Conservation (phyloP, 2,329 filamentous ascomycete genomes). For the Fusarium keratoplasticum region DNA sequence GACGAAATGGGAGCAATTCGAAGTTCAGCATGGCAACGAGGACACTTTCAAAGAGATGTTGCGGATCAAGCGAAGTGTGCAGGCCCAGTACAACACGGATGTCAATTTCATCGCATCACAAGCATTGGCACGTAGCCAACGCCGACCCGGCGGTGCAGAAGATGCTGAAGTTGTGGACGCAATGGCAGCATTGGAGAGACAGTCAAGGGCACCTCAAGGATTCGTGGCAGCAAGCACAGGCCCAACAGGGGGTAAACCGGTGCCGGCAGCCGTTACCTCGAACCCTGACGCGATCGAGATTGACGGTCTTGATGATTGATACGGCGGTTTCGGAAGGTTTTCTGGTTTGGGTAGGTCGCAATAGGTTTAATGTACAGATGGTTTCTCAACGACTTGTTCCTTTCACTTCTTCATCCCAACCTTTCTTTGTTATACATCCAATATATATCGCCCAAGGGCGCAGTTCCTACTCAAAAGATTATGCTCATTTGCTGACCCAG, state of each 20-base stretch:
- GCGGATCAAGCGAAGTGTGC: slow-evolving; percentile 95
- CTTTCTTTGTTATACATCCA: slow-evolving; percentile 21
- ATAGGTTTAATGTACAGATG: slow-evolving; percentile 35
- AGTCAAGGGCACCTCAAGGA: slow-evolving; percentile 87
- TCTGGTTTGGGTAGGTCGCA: slow-evolving; percentile 29
- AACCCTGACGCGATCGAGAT: slow-evolving; percentile 91
- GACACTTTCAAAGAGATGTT: slow-evolving; percentile 99
- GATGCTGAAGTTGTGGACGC: slow-evolving; percentile 75
- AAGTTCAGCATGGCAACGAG: slow-evolving; percentile 98
- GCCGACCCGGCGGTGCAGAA: slow-evolving; percentile 58
- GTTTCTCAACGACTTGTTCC: slow-evolving; percentile 29
- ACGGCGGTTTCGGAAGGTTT: slow-evolving; percentile 11
- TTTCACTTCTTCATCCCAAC: slow-evolving; percentile 9
- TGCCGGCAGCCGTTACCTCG: slow-evolving; percentile 59
- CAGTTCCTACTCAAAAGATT: not conserved
- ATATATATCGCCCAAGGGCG: not conserved
- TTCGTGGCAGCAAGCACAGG: slow-evolving; percentile 90
- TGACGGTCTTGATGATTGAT: slow-evolving; percentile 76
- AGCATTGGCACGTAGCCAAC: slow-evolving; percentile 86
- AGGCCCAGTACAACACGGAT: slow-evolving; percentile 98
- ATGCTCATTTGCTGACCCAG: slow-evolving; percentile 50
- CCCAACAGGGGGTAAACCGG: slow-evolving; percentile 64
- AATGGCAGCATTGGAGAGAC: slow-evolving; percentile 89
- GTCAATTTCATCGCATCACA: slow-evolving; percentile 99
- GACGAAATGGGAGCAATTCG: slow-evolving; percentile 97